These are phyloP conservation scores for Macaranga tanarius DNA, from an alignment of 441 rosid genomes.

Conservation along the genomic window DNA sequence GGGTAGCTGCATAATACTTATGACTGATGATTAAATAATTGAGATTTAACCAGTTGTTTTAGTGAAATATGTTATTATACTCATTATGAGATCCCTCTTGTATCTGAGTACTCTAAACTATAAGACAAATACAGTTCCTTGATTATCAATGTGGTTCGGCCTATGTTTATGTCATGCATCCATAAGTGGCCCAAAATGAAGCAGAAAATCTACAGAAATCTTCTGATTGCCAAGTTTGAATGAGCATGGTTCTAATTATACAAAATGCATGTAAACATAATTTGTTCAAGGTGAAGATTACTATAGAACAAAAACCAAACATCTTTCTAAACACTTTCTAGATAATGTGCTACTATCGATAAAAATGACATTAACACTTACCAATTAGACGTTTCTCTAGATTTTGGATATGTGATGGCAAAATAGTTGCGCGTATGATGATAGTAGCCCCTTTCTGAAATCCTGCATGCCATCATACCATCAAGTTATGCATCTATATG, in stretches of 20 bases:
- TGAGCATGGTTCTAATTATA: background rate
- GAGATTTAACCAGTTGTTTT: conserved; percentile 1
- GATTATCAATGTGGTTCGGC: background rate
- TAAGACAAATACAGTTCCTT: background rate
- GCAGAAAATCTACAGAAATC: background rate
- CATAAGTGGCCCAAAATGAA: conserved; percentile 9
- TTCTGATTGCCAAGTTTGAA: background rate
- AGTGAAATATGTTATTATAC: conserved; percentile 3
- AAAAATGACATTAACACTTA: conserved; percentile 15
- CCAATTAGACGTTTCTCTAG: conserved; percentile 68
- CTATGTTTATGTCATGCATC: background rate
- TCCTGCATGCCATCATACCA: conserved; percentile 38
- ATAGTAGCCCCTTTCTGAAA: conserved; percentile 54
- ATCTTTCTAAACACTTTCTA: background rate
- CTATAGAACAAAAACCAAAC: background rate
- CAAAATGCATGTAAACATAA: background rate
- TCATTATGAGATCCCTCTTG: background rate
- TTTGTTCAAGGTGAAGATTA: background rate
- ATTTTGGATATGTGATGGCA: conserved; percentile 50
- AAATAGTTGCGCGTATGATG: conserved; percentile 56
- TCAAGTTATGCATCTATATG: conserved; percentile 1
- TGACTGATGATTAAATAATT: background rate
- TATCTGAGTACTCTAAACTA: background rate
- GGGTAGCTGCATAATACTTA: background rate
- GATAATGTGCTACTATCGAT: conserved; percentile 2